Percentiles rank a stretch among this genome's conserved stretches.
Evolutionary conservation across 768 basidiomycete genomes (phyloP).

Genomic region (Cystofilobasidium ferigula): DNA sequence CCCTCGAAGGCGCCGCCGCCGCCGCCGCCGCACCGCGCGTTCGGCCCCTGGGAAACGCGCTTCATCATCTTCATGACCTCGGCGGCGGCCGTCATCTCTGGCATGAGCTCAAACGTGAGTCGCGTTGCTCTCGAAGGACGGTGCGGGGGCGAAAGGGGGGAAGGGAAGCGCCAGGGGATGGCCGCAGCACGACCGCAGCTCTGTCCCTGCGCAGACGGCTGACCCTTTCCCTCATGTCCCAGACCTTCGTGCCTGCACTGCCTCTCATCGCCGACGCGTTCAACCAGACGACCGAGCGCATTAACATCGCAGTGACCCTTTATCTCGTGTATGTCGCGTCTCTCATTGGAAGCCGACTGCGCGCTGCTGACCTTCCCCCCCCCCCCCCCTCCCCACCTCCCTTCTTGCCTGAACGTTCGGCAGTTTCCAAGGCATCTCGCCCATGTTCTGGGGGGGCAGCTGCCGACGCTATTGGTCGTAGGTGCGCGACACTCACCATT

Average conservation of each 20-base stretch:
- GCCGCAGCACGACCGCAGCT: no score
- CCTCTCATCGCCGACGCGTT: conserved; percentile 56
- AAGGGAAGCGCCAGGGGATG: no score
- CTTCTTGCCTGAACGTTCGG: background rate
- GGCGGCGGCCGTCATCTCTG: no score
- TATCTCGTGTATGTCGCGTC: conserved; percentile 49
- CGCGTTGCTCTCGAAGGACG: no score
- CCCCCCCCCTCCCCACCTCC: conserved; percentile 42
- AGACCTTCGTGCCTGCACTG: conserved; percentile 59
- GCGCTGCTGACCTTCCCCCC: conserved; percentile 47
- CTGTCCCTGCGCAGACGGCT: background rate
- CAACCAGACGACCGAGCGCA: conserved; percentile 55
- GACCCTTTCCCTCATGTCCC: background rate
- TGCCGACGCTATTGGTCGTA: conserved; percentile 40
- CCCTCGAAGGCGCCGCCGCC: no score
- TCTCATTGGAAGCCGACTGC: no score
- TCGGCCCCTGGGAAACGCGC: no score
- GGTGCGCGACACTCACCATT: conserved; percentile 14
- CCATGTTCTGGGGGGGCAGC: conserved; percentile 56
- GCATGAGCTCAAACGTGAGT: no score
- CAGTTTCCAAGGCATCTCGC: conserved; percentile 35
- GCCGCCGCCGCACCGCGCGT: no score
- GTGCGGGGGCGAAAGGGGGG: no score
- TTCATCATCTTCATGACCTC: no score
- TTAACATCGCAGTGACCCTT: conserved; percentile 69